A percentile compares a stretch with the other conserved stretches of the same genome.
Evolutionary conservation across 768 basidiomycete species (phyloP).

Genomic region (Russula emetica): DNA sequence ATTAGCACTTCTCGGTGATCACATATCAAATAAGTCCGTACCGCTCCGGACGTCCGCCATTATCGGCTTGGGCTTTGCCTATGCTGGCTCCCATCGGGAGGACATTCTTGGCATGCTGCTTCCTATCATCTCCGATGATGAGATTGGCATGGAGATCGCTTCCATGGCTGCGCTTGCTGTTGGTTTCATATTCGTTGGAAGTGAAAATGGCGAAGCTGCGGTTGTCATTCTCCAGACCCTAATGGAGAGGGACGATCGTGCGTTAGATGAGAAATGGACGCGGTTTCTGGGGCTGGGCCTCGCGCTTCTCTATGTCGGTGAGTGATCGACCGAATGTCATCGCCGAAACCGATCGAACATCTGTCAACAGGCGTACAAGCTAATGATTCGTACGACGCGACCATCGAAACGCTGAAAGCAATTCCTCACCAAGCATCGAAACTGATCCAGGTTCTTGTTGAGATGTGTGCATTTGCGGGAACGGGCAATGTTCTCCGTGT

Average conservation of each 20-base stretch:
- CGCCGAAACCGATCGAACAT: background rate
- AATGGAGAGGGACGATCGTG: conserved; percentile 75
- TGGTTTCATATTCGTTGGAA: conserved; percentile 94
- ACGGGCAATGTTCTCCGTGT: conserved; percentile 93
- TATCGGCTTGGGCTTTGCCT: conserved; percentile 89
- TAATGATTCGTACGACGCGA: conserved; percentile 71
- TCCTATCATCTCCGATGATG: conserved; percentile 77
- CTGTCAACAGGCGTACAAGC: conserved; percentile 73
- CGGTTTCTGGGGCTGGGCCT: conserved; percentile 86
- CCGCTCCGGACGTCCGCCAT: conserved; percentile 84
- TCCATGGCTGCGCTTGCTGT: conserved; percentile 82
- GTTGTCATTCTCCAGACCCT: conserved; percentile 85
- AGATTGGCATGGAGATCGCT: conserved; percentile 82
- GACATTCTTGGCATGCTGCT: conserved; percentile 77
- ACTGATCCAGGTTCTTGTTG: conserved; percentile 86
- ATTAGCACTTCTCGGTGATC: conserved; percentile 83
- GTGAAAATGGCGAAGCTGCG: conserved; percentile 89
- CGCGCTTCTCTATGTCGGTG: conserved; percentile 87
- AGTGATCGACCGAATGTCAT: conserved; percentile 29
- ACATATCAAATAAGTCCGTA: conserved; percentile 81
- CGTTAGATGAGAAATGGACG: conserved; percentile 90
- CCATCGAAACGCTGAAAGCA: conserved; percentile 87
- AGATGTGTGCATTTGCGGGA: conserved; percentile 91
- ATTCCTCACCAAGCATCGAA: conserved; percentile 91
- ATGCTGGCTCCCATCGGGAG: conserved; percentile 88